phyloP scores from a whole-genome alignment of 169 alveolate species.

The Plasmodium billcollinsi region DNA sequence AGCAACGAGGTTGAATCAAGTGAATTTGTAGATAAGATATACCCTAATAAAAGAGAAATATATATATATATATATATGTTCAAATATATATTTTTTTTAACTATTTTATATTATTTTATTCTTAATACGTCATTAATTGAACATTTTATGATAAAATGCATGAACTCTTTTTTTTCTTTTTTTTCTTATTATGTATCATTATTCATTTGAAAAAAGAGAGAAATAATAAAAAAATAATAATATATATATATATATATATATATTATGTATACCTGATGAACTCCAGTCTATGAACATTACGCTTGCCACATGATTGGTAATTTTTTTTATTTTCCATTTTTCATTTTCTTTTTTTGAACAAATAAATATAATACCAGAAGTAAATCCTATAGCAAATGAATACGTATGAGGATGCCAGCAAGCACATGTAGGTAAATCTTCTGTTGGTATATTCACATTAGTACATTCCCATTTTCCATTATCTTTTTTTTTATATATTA shows the following conservation, averaged over 20 bases:
- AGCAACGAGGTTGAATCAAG: constrained; percentile 44
- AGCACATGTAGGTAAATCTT: constrained; percentile 69
- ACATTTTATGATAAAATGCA: too few relatives aligned
- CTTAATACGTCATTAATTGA: too few relatives aligned
- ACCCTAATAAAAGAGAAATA: constrained; percentile 21
- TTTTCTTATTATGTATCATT: too few relatives aligned
- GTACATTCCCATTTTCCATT: constrained; percentile 30
- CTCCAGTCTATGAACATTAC: constrained; percentile 46
- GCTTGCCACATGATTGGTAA: constrained; percentile 53
- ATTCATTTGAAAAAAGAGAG: neutral
- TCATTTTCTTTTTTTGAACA: constrained; percentile 47
- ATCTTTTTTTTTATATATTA: constrained; percentile 40
- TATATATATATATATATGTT: neutral
- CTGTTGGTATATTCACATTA: constrained; percentile 48
- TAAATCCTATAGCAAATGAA: constrained; percentile 58
- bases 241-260: neutral
- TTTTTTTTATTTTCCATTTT: constrained; percentile 46
- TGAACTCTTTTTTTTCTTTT: too few relatives aligned
- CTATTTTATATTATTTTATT: neutral
- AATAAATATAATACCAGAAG: constrained; percentile 66
- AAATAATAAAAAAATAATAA: neutral
- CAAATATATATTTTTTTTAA: neutral
- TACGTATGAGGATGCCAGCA: constrained; percentile 73
- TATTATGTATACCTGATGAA: constrained; percentile 35
- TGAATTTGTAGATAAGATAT: constrained; percentile 45